Evolutionary conservation across 2,329 filamentous ascomycete species (phyloP), one percentile per base, ranked within the genome.

Genomic region (Lachnellula suecica): DNA sequence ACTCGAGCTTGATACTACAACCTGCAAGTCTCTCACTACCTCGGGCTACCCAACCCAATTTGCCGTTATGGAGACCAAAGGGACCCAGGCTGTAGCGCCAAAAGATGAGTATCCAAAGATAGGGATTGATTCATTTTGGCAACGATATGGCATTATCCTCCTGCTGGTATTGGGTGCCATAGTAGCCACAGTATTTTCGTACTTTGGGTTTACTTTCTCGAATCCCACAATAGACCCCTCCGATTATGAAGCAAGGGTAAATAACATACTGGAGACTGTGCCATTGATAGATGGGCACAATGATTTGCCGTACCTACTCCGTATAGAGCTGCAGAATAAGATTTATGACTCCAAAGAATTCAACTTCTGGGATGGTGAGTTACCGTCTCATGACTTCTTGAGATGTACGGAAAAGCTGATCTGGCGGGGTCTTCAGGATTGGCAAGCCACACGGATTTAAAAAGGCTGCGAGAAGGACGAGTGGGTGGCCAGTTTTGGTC

Each of bases 231-330:
- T 40, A 38, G 24, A 45, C n/a, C 19, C 49, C 42, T 34, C 34
- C 9, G 50, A 53, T 49, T 46, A 43, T 48, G 54, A 44, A 13
- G 44, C 17, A 7, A 40, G 59, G 20, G 44, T 52, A 20, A 45
- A 56, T 38, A 51, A 53, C 20, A 54, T 67, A 24, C 54, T 68
- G 1, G 51, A 45, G 22, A 60, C 54, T 11, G 63, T 63, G 4
- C 65, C 66, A 8, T 44, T 68, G 31, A 65, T 68, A 29, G 67
- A 69, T 53, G 67, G 67, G 0, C 67, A 69, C 48, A 69, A 69
- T 52, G 67, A 69, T 51, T 47, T 68, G 15, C 67, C 66, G 2
- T 61, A 62, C 49, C 45, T 65, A 38, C 56, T 69, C 20, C 56
- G 66, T 11, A 55, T 57, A n/a, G 54, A 61, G 19, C 59, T 62